phyloP scores from a whole-genome alignment of 306 rosid species.

The Carpinus viminea region DNA sequence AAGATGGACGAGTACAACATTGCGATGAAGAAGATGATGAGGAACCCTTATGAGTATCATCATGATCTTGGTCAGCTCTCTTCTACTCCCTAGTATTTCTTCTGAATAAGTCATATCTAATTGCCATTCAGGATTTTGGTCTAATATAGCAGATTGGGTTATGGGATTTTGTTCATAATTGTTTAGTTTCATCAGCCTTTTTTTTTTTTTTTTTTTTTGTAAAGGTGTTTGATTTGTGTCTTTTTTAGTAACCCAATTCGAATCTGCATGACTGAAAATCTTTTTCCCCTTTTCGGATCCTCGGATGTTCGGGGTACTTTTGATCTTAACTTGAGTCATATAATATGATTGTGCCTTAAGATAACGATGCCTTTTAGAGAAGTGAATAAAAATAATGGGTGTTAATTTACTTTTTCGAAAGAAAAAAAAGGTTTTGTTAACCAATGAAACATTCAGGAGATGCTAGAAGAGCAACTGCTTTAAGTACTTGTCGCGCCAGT shows the following conservation, averaged over 20 bases:
- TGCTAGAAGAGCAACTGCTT: background rate
- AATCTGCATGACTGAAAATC: background rate
- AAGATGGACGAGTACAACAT: slow-evolving; percentile 75
- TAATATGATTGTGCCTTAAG: background rate
- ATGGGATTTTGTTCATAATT: background rate
- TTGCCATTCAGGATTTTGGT: background rate
- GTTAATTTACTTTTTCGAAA: background rate
- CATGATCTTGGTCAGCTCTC: slow-evolving; percentile 86
- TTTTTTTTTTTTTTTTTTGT: too few relatives aligned
- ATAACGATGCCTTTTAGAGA: background rate
- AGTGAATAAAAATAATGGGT: background rate
- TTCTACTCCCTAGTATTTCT: slow-evolving; percentile 20
- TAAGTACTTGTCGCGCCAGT: background rate
- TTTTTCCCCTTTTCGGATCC: background rate
- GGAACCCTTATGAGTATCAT: slow-evolving; percentile 90
- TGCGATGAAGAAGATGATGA: slow-evolving; percentile 93
- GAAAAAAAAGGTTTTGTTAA: background rate
- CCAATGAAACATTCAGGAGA: background rate
- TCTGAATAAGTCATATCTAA: slow-evolving; percentile 9
- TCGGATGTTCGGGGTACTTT: background rate
- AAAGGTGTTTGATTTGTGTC: background rate
- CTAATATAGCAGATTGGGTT: background rate
- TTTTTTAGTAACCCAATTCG: background rate
- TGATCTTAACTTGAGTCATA: background rate
- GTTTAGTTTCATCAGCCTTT: too few relatives aligned